Evolutionary conservation across 108 stramenopile genomes (phyloP).

Genomic region (Cyclotella cryptica): DNA sequence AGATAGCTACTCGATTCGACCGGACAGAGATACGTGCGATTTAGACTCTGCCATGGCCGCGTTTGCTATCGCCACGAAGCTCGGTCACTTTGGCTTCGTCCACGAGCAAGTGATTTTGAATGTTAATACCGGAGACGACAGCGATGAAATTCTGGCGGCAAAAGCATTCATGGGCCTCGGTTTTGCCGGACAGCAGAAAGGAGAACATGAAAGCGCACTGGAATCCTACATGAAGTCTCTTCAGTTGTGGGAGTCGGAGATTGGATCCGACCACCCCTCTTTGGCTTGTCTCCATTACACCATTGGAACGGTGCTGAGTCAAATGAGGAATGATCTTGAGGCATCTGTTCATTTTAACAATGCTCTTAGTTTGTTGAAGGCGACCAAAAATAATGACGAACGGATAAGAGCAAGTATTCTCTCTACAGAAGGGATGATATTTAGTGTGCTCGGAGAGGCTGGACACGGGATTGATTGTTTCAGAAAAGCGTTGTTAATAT

Average conservation of each 20-base stretch:
- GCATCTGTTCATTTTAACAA: constrained; percentile 42
- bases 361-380: constrained; percentile 42
- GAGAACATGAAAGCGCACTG: constrained; percentile 42
- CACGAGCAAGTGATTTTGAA: background rate
- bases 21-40: constrained; percentile 35
- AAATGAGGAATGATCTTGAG: constrained; percentile 69
- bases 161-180: constrained; percentile 54
- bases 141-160: constrained; percentile 43
- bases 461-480: constrained; percentile 35
- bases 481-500: constrained; percentile 21
- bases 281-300: constrained; percentile 42
- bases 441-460: constrained; percentile 32
- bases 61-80: constrained; percentile 35
- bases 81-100: constrained; percentile 33
- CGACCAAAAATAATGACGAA: background rate
- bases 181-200: constrained; percentile 43
- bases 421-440: constrained; percentile 54
- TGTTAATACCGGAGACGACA: constrained; percentile 5
- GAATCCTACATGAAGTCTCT: constrained; percentile 47
- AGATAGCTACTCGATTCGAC: background rate
- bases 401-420: constrained; percentile 20
- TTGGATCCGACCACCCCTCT: constrained; percentile 30
- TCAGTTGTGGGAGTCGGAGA: constrained; percentile 35
- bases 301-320: constrained; percentile 69
- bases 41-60: constrained; percentile 50